Percentiles rank a stretch among this genome's conserved stretches.
Evolutionary conservation across 2,329 filamentous ascomycete species (phyloP).

Genomic region (Cytospora mali): DNA sequence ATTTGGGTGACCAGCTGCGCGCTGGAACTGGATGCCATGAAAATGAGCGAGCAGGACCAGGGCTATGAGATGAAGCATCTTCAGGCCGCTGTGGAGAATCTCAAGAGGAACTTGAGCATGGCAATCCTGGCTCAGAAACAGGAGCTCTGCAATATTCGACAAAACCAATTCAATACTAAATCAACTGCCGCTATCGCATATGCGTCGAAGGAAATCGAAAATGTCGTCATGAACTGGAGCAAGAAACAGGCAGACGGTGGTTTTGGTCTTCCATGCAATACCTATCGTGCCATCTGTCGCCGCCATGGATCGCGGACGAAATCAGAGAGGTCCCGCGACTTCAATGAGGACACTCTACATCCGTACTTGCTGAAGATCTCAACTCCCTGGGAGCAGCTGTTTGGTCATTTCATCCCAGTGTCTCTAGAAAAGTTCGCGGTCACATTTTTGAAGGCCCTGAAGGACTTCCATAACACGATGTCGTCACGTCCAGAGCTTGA

Average conservation of each 20-base stretch:
- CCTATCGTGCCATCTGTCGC: conserved; percentile 13
- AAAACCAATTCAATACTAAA: background rate
- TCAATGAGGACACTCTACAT: conserved; percentile 23
- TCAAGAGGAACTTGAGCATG: background rate
- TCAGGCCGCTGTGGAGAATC: background rate
- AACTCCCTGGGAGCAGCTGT: conserved; percentile 8
- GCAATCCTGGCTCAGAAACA: background rate
- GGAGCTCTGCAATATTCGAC: background rate
- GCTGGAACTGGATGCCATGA: background rate
- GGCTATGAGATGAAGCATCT: conserved; percentile 8
- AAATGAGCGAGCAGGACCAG: conserved; percentile 2
- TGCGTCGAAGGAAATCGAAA: background rate
- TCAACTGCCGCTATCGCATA: background rate
- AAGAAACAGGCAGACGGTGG: background rate
- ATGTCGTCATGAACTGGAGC: background rate
- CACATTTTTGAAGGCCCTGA: background rate
- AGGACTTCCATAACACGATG: conserved; percentile 9
- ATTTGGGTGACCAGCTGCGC: conserved; percentile 33
- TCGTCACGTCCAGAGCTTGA: conserved; percentile 6
- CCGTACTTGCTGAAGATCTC: conserved; percentile 14
- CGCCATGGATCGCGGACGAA: background rate
- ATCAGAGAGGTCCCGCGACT: conserved; percentile 4
- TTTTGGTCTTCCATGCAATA: background rate
- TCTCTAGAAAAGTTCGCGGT: background rate
- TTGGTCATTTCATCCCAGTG: background rate